A percentile compares a stretch with the other conserved stretches of the same genome.
phyloP scores from a whole-genome alignment of 495 filamentous ascomycete species.

The Tuber borchii region DNA sequence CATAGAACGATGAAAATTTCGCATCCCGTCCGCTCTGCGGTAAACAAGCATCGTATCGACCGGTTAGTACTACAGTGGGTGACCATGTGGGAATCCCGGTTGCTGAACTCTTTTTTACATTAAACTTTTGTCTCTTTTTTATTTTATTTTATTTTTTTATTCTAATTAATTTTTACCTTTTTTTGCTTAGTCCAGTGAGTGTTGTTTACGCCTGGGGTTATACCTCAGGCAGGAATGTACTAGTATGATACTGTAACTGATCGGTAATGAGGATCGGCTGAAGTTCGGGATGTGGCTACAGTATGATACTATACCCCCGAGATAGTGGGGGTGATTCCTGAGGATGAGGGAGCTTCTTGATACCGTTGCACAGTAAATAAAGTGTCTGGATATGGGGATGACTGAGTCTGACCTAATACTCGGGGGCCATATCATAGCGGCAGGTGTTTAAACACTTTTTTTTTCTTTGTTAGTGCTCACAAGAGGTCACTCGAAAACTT shows the following conservation, averaged over 20 bases:
- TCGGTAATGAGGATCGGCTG: not conserved
- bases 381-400: not conserved
- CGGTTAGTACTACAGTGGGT: too few species aligned
- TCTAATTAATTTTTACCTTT: too few species aligned
- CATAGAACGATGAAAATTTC: not conserved
- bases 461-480: not conserved
- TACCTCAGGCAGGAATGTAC: not conserved
- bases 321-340: not conserved
- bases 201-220: not conserved
- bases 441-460: not conserved
- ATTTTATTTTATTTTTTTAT: not conserved
- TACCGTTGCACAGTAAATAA: not conserved
- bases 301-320: too few species aligned
- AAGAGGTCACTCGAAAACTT: not conserved
- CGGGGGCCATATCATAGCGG: not conserved
- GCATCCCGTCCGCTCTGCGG: too few species aligned
- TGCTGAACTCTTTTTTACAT: constrained; percentile 6
- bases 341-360: not conserved
- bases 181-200: not conserved
- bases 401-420: not conserved
- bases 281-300: not conserved
- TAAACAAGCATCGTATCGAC: too few species aligned
- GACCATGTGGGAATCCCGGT: not conserved
- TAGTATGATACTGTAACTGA: too few species aligned
- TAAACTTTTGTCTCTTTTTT: not conserved